Evolutionary conservation across 2,329 filamentous ascomycete genomes (phyloP).

Genomic region (Ascochyta lentis): DNA sequence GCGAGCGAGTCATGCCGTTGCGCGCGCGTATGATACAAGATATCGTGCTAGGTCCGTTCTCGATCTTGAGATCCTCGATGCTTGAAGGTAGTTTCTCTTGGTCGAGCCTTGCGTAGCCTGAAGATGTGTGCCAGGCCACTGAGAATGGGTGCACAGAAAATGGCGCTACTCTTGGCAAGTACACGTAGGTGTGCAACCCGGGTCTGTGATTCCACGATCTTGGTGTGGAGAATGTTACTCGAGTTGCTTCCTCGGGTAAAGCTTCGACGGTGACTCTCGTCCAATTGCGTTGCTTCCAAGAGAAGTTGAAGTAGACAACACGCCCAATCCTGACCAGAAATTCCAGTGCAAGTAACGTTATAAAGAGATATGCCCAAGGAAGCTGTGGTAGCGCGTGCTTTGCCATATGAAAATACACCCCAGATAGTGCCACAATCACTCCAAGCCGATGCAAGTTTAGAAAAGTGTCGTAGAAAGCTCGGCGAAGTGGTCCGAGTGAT

Average conservation of each 20-base stretch:
- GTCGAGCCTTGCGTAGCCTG: conserved; percentile 22
- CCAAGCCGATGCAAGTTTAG: conserved; percentile 71
- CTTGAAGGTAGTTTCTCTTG: conserved; percentile 35
- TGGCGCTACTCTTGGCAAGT: conserved; percentile 71
- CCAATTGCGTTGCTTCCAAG: conserved; percentile 65
- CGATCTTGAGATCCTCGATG: conserved; percentile 52
- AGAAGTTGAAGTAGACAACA: conserved; percentile 70
- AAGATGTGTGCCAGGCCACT: conserved; percentile 73
- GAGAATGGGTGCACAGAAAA: conserved; percentile 79
- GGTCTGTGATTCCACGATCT: conserved; percentile 73
- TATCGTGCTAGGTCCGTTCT: conserved; percentile 51
- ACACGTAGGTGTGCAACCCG: conserved; percentile 77
- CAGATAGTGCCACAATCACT: conserved; percentile 64
- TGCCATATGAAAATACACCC: conserved; percentile 68
- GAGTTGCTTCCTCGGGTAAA: conserved; percentile 73
- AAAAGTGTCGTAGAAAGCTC: conserved; percentile 81
- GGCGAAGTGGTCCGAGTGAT: conserved; percentile 70
- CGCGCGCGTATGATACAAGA: conserved; percentile 82
- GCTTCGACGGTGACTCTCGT: conserved; percentile 64
- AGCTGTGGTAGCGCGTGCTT: conserved; percentile 64
- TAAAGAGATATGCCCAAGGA: conserved; percentile 63
- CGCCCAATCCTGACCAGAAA: conserved; percentile 63
- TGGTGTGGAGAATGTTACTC: conserved; percentile 72
- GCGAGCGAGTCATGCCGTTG: conserved; percentile 79
- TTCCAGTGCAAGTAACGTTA: conserved; percentile 69